Evolutionary conservation across 192 early-diverging fungal species (phyloP), one percentile per base, ranked within the genome.

Genomic region (Chytriomyces sp.): DNA sequence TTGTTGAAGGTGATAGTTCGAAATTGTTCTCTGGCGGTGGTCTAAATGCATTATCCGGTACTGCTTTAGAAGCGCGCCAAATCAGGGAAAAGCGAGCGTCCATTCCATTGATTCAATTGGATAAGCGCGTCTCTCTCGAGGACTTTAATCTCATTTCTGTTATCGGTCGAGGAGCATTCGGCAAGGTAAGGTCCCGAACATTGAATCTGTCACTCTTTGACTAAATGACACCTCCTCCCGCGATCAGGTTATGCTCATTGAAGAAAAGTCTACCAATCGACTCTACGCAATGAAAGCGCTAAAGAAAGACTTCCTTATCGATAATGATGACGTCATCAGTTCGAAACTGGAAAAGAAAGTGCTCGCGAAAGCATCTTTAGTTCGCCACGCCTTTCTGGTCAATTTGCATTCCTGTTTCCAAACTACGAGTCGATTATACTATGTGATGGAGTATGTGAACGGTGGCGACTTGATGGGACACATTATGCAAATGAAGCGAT

Each of bases 401-500:
- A 66, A 66, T 2, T 48, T 75, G 24, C 73, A 75, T 53, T 75
- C 73, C 18, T 75, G 73, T 44, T 75, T 75, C 26, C 73, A 75
- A 75, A 75, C 73, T 7, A 64, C 64, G 13, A 20, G 45, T 6
- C 61, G 73, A 9, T 35, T 75, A 48, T 99, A 97, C 84, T 98
- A 97, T 85, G 96, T 98, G 13, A 98, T 97, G 94, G 97, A 99
- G 77, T 99, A 95, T 83, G 94, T 97, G 49, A 89, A 88, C 18
- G 97, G 97, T 77, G 97, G 97, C 61, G 97, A 99, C 83, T 82
- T 99, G 83, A 98, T 99, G 96, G 93, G 96, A 88, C 97, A 98
- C 80, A 96, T 99, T 66, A 57, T 57, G 53, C 97, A 98, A 79
- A 91, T 92, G 69, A 92, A 92, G 69, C 87, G 87, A 64, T 98